These are phyloP conservation scores for Leptographium wingfieldii DNA, from an alignment of 2,329 filamentous ascomycete species.

Conservation along the genomic window DNA sequence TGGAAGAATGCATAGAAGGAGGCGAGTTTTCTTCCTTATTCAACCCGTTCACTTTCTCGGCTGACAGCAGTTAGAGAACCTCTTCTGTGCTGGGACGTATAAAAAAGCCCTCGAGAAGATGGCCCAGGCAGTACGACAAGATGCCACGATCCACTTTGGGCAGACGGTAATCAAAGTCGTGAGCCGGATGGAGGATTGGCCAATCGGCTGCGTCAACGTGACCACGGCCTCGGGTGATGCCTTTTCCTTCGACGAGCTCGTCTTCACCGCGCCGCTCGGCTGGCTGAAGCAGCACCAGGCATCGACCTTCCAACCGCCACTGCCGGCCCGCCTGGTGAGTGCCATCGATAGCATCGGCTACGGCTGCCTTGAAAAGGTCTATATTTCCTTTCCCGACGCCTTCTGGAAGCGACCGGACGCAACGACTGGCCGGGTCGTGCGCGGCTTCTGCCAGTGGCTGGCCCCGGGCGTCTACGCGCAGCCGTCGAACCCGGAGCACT, in stretches of 20 bases:
- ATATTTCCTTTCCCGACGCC: constrained; percentile 58
- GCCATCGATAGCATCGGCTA: constrained; percentile 56
- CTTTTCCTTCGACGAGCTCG: constrained; percentile 51
- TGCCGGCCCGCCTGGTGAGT: constrained; percentile 42
- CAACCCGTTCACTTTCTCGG: background rate
- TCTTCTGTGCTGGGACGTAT: constrained; percentile 49
- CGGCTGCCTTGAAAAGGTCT: constrained; percentile 52
- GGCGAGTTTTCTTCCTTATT: constrained; percentile 26
- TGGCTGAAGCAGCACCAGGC: constrained; percentile 49
- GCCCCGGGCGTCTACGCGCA: constrained; percentile 50
- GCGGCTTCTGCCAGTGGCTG: constrained; percentile 67
- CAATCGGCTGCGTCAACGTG: constrained; percentile 25
- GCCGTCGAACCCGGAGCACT: constrained; percentile 47
- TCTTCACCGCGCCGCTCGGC: constrained; percentile 55
- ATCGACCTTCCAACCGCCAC: constrained; percentile 44
- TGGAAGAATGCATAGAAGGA: constrained; percentile 67
- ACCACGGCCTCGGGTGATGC: constrained; percentile 30
- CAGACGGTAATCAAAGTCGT: constrained; percentile 34
- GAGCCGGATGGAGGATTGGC: constrained; percentile 12
- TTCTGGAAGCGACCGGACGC: constrained; percentile 52
- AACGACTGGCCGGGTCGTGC: constrained; percentile 25
- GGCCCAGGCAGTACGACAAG: constrained; percentile 40
- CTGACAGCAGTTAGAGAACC: constrained; percentile 32
- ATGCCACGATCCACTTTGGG: constrained; percentile 39
- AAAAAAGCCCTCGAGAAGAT: constrained; percentile 45